phyloP scores from a whole-genome alignment of 345 rosid species.

The Dovyalis caffra region DNA sequence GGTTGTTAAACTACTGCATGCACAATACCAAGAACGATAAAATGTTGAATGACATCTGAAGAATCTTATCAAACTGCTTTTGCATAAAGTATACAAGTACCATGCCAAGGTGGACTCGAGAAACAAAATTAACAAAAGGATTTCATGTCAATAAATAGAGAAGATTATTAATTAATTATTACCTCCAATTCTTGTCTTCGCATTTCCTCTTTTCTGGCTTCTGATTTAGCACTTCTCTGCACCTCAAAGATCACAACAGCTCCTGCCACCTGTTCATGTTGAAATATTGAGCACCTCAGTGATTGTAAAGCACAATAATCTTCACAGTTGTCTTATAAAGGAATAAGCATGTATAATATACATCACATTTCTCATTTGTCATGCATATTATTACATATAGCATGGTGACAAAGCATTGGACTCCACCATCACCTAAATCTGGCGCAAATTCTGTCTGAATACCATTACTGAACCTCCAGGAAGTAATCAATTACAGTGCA shows the following conservation, averaged over 20 bases:
- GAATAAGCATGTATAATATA: neutral
- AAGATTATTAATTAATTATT: slow-evolving; percentile 8
- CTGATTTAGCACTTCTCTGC: slow-evolving; percentile 87
- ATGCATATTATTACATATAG: neutral
- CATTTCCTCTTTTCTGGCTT: slow-evolving; percentile 76
- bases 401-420: neutral
- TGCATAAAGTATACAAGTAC: neutral
- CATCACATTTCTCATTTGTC: neutral
- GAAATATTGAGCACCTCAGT: slow-evolving; percentile 11
- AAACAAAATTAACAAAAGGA: neutral
- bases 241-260: slow-evolving; percentile 78
- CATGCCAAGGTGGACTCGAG: neutral
- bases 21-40: neutral
- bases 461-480: no score
- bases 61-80: neutral
- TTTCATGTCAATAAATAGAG: neutral
- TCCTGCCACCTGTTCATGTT: slow-evolving; percentile 66
- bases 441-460: no score
- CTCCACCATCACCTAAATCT: neutral
- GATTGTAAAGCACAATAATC: neutral
- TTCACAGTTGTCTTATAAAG: neutral
- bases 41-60: neutral
- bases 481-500: neutral
- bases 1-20: neutral
- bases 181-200: slow-evolving; percentile 80